phyloP scores from a whole-genome alignment of 2,329 filamentous ascomycete genomes.

The Pseudocercospora pini-densiflorae region DNA sequence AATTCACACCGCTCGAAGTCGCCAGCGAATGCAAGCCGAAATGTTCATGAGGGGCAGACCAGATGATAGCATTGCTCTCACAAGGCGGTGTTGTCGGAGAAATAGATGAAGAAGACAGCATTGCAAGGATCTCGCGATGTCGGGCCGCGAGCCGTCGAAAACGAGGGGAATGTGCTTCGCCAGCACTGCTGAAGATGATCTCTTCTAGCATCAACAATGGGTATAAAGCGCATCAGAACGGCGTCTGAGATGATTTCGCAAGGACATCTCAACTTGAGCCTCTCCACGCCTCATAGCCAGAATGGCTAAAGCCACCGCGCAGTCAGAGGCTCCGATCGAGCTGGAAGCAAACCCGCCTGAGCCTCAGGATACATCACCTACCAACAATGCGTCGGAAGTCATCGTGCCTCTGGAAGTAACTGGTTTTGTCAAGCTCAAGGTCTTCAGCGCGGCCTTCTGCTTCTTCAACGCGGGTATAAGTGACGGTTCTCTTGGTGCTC shows the following conservation, averaged over 20 bases:
- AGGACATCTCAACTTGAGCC: background rate
- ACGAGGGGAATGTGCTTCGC: background rate
- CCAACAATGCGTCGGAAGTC: constrained; percentile 4
- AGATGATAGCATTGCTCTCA: background rate
- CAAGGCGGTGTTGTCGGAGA: background rate
- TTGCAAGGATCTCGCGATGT: background rate
- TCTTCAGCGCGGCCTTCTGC: constrained; percentile 61
- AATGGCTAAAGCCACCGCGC: background rate
- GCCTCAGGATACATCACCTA: background rate
- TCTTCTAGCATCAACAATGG: background rate
- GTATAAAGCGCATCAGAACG: background rate
- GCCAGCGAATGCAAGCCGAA: background rate
- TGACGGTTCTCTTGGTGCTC: constrained; percentile 66
- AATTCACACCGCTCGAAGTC: background rate
- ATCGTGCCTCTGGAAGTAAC: constrained; percentile 14
- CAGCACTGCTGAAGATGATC: background rate
- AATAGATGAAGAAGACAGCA: too few species aligned
- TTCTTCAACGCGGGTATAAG: constrained; percentile 70
- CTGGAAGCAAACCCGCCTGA: background rate
- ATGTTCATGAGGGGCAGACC: too few species aligned
- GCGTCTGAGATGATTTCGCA: background rate
- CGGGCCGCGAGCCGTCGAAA: background rate
- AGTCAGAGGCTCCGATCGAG: background rate
- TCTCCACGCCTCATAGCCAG: background rate
- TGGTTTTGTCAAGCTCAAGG: constrained; percentile 45